Evolutionary conservation across 306 rosid genomes (phyloP), one percentile per base, ranked within the genome.

Genomic region (Cicer arietinum): DNA sequence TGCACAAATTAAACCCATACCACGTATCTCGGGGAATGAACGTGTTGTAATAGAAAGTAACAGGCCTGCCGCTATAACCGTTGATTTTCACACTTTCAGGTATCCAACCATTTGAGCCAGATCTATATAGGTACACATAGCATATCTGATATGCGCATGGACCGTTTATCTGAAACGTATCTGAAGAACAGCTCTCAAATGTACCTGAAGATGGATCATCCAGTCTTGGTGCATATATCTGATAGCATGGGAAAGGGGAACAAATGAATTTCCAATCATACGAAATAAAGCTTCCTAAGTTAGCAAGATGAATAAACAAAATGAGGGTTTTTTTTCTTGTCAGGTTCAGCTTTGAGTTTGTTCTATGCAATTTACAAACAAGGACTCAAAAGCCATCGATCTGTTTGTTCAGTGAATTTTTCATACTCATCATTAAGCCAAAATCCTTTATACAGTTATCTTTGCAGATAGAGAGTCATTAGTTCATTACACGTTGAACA

Each of bases 1-100:
- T 59, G 83, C 98, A 94, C 53, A 73, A 80, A 79, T 94, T 61
- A 69, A 88, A 88, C 1, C 97, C 98, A n/a, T 72, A 94, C 98
- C 98, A 94, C 1, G 76, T 68, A 68, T 90, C 91, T 5, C 57
- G 13, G 16, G 98, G 98, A 74, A 94, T 80, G 80, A 59, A 85
- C 10, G 86, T 79, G 74, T 86, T 73, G 80, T 90, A 94, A 84
- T 83, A 61, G 80, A 94, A 91, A 7, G 91, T 79, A 75, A 89
- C 87, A 30, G 94, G 82, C 53, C 79, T 82, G 43, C 94, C 70
- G 44, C 85, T 83, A 52, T 79, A 71, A 17, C 91, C 84, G 43
- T 43, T 86, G 81, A 94, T 87, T 79, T 74, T 82, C 92, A 94
- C 97, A 22, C 59, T 87, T 8, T 77, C 85, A 11, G 96, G 98